phyloP scores from a whole-genome alignment of 148 eudicot genomes.

The Camellia sinensis region DNA sequence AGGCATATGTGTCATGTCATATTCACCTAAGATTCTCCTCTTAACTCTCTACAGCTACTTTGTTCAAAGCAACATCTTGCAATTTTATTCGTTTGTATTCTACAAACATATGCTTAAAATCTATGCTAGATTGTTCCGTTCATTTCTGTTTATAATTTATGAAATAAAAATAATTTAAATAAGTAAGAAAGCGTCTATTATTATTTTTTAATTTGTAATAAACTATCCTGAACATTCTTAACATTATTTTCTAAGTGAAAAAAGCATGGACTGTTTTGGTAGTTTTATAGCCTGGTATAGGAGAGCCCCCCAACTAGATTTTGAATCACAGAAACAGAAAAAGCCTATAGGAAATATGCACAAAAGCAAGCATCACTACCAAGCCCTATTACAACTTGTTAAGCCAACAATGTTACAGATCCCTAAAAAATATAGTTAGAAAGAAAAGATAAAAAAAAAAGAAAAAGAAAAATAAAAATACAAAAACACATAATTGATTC shows the following conservation, averaged over 20 bases:
- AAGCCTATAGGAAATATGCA: neutral
- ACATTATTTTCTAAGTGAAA: neutral
- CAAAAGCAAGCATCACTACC: neutral
- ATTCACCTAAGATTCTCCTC: constrained; percentile 36
- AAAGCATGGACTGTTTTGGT: neutral
- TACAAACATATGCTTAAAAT: too few species aligned
- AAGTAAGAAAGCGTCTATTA: too few species aligned
- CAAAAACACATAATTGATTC: too few species aligned
- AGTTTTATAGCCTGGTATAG: neutral
- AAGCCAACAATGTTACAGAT: too few species aligned
- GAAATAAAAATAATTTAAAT: too few species aligned
- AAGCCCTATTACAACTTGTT: neutral
- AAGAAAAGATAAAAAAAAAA: too few species aligned
- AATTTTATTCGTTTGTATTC: neutral
- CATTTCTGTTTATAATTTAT: too few species aligned
- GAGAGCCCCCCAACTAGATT: neutral
- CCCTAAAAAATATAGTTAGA: too few species aligned
- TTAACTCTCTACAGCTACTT: neutral
- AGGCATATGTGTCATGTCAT: constrained; percentile 35
- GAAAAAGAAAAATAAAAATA: too few species aligned
- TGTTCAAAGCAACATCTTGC: neutral
- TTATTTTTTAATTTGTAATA: too few species aligned
- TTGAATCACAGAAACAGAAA: neutral
- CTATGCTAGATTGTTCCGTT: too few species aligned
- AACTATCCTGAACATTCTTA: too few species aligned